Evolutionary conservation across 2,329 filamentous ascomycete genomes (phyloP).

Genomic region (Sclerotinia glacialis): DNA sequence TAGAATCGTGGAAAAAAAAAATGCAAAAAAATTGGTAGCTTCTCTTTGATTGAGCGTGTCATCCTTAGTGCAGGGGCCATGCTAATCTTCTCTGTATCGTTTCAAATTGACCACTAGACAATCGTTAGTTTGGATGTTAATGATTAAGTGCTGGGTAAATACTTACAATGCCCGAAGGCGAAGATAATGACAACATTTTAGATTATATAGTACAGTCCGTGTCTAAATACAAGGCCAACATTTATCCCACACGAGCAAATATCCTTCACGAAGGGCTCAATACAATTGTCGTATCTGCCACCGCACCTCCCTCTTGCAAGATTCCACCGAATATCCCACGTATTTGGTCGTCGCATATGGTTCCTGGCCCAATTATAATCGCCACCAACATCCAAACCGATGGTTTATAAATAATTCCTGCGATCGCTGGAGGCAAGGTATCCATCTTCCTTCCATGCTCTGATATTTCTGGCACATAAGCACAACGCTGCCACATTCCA

Average conservation of each 20-base stretch:
- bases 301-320: neutral
- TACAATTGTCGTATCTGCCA: neutral
- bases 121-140: constrained; percentile 12
- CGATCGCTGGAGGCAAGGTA: neutral
- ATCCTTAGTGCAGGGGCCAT: constrained; percentile 90
- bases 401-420: neutral
- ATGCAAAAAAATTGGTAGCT: constrained; percentile 35
- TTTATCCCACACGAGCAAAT: neutral
- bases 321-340: neutral
- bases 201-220: neutral
- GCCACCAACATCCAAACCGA: neutral
- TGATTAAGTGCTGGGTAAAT: neutral
- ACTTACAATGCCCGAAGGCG: constrained; percentile 27
- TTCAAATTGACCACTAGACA: constrained; percentile 54
- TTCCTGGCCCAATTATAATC: no score
- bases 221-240: neutral
- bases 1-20: no score
- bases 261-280: neutral
- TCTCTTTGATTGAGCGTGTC: constrained; percentile 44
- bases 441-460: neutral
- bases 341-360: neutral
- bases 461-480: neutral
- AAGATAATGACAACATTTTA: neutral
- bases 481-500: neutral
- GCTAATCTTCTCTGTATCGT: constrained; percentile 74